Evolutionary conservation across 2,329 filamentous ascomycete genomes (phyloP).

Genomic region (Aspergillus sp.): DNA sequence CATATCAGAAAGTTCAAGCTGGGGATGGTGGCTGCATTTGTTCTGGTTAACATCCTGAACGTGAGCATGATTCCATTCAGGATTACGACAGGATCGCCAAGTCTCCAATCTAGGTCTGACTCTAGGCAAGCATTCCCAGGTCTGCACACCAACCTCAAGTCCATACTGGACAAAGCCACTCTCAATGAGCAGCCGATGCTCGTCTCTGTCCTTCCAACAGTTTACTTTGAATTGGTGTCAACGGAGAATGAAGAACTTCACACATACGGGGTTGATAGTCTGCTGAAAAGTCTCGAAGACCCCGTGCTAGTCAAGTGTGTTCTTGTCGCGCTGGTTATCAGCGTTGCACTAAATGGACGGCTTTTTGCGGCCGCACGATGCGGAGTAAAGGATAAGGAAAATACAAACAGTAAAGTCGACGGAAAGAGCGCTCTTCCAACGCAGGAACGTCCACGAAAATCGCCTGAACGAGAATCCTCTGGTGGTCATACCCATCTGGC

Average conservation of each 20-base stretch:
- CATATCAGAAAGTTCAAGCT: constrained; percentile 97
- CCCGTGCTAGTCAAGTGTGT: constrained; percentile 98
- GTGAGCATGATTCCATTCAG: constrained; percentile 88
- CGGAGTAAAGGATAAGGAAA: constrained; percentile 77
- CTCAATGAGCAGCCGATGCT: constrained; percentile 65
- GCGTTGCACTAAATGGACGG: constrained; percentile 91
- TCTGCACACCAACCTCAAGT: constrained; percentile 66
- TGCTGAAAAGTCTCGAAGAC: constrained; percentile 93
- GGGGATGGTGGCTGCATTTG: constrained; percentile 89
- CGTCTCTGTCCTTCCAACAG: constrained; percentile 85
- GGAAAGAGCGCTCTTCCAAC: fast-evolving
- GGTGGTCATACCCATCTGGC: background rate
- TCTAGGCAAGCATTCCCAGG: constrained; percentile 69
- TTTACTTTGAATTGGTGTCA: constrained; percentile 85
- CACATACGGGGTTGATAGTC: constrained; percentile 61
- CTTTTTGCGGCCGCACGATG: constrained; percentile 95
- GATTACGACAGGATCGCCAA: constrained; percentile 66
- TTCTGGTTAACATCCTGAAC: constrained; percentile 87
- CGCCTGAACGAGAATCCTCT: background rate
- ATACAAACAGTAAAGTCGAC: too few relatives aligned
- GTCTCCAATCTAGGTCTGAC: constrained; percentile 65
- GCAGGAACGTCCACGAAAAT: background rate
- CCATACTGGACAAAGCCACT: constrained; percentile 71
- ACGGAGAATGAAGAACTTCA: constrained; percentile 30
- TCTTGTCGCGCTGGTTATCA: constrained; percentile 85